Evolutionary conservation across 108 stramenopile genomes (phyloP), one percentile per base, ranked within the genome.

Genomic region (Halocafeteria seosinensis): DNA sequence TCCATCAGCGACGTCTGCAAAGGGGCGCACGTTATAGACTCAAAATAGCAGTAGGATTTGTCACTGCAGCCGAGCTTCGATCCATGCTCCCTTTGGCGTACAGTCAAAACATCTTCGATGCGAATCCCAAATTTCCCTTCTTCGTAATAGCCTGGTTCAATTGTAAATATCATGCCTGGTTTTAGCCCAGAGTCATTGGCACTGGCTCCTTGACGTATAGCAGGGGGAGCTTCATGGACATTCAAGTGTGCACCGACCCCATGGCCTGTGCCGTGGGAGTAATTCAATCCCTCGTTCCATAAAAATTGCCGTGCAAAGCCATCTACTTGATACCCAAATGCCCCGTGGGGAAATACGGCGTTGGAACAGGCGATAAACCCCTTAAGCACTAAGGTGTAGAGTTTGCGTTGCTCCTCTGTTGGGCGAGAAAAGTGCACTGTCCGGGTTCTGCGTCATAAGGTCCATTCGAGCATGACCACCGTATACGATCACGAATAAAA

Each of bases 81-180:
- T 11, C 8, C 53, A 5, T 55, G 8, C 5, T 12, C 8, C 5
- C 53, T 12, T 9, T 28, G 8, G 5, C 53, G 9, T 55, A 31
- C 53, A 55, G 8, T 31, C 9, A 8, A 5, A 8, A 5, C 71
- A 23, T 30, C 73, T 60, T 98, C 93, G 59, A 94, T 94, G 24
- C 96, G 84, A 42, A 95, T 87, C 34, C 94, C 96, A 70, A 89
- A 95, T 60, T 74, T 76, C 3, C 89, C 94, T 66, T 85, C 85
- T 50, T 60, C 62, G 68, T 98, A 98, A 58, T 81, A 94, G n/a
- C 97, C 97, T 5, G 97, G 97, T 62, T 98, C 97, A 68, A 94
- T 94, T 37, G 81, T 83, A 6, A 91, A 76, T 17, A 89, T 87
- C 97, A 98, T 98, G n/a, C 93, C 92, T 23, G 82, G 75, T 71